Evolutionary conservation across 2,329 filamentous ascomycete genomes (phyloP).

Genomic region (Chalaropsis ovoidea): DNA sequence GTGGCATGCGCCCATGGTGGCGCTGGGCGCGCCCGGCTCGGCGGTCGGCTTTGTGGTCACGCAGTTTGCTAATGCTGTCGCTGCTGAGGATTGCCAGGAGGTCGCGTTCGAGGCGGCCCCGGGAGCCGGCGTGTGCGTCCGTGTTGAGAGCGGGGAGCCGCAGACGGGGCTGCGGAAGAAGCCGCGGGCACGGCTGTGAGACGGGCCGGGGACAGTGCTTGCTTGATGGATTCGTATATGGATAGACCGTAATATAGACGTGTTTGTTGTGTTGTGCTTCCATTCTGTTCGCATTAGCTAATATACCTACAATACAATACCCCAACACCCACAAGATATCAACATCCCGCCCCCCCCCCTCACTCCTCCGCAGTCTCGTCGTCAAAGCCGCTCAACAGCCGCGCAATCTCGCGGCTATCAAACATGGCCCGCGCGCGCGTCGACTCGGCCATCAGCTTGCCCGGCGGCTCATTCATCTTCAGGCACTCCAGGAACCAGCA

Average conservation of each 20-base stretch:
- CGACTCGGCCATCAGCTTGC: constrained; percentile 1
- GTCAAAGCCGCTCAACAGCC: constrained; percentile 20
- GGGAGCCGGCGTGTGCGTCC: not conserved
- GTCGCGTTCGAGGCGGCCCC: constrained; percentile 33
- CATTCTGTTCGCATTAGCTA: not conserved
- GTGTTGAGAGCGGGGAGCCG: not conserved
- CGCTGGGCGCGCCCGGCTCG: constrained; percentile 50
- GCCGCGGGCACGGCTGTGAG: not conserved
- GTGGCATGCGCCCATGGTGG: constrained; percentile 95
- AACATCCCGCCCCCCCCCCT: not conserved
- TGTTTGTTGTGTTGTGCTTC: not conserved
- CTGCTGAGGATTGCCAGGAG: constrained; percentile 80
- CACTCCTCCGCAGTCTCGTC: constrained; percentile 18
- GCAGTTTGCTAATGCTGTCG: constrained; percentile 78
- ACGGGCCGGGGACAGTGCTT: not conserved
- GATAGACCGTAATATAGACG: not conserved
- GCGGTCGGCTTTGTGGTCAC: constrained; percentile 79
- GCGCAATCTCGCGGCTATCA: constrained; percentile 23
- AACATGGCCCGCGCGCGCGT: constrained; percentile 19
- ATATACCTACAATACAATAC: not conserved
- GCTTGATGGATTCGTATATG: not conserved
- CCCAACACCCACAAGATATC: not conserved
- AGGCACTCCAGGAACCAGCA: constrained; percentile 1
- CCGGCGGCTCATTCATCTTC: not conserved
- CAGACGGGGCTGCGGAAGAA: not conserved